Conservation (phyloP, 164 flowering plant species). For the Macadamia integrifolia region DNA sequence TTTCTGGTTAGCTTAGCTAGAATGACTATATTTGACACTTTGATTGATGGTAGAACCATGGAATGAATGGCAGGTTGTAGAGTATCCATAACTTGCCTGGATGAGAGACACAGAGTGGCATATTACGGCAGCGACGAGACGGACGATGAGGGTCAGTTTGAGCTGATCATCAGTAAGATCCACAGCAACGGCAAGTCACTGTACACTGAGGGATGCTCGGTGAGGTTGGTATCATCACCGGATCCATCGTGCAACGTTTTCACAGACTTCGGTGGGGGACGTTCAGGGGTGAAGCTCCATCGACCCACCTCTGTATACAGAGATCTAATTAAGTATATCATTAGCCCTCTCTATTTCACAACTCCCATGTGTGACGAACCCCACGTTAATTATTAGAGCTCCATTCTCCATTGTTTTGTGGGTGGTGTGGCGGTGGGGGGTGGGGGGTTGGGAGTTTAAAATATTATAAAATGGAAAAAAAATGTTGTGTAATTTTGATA, state of each 20-base stretch:
- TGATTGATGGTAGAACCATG: no score
- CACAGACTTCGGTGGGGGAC: slow-evolving; percentile 62
- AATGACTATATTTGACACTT: no score
- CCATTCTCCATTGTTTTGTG: no score
- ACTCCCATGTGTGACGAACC: slow-evolving; percentile 72
- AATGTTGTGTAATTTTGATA: no score
- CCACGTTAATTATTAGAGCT: slow-evolving; percentile 11
- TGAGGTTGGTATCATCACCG: slow-evolving; percentile 71
- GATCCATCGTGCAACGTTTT: slow-evolving; percentile 49
- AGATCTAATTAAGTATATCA: slow-evolving; percentile 32
- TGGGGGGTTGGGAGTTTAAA: no score
- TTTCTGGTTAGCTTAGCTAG: no score
- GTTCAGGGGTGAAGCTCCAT: slow-evolving; percentile 47
- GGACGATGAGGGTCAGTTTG: slow-evolving; percentile 46
- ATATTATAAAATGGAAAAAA: no score
- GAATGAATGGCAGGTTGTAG: slow-evolving; percentile 38
- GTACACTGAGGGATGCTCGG: slow-evolving; percentile 37
- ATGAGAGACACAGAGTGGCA: slow-evolving; percentile 43
- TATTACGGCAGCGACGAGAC: slow-evolving; percentile 63
- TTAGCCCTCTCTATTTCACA: slow-evolving; percentile 61
- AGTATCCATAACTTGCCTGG: slow-evolving; percentile 66
- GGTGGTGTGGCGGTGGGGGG: no score
- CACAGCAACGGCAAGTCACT: slow-evolving; percentile 41
- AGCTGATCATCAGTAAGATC: slow-evolving; percentile 32
- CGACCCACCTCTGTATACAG: slow-evolving; percentile 44